Evolutionary conservation across 257 asterid genomes (phyloP), one percentile per base, ranked within the genome.

Genomic region (Mentha longifolia): DNA sequence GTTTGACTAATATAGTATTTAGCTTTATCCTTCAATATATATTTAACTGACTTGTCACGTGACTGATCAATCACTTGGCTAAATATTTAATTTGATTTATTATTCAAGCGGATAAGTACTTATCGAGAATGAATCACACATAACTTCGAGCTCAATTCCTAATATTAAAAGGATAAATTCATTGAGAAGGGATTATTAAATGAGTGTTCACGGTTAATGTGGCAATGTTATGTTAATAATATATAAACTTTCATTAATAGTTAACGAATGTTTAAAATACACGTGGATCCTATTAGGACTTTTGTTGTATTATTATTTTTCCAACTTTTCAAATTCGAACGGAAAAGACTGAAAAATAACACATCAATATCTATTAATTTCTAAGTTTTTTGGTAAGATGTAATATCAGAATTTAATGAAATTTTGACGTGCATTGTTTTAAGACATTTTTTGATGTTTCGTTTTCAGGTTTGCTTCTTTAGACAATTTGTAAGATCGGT

Each of bases 401-500:
- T 67, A 51, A 71, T 39, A 28, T 72, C 62, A 67, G 43, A 68
- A 45, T 37, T 63, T 45, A 39, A 60, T 65, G 37, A 16, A 35
- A 35, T 8, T 50, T 8, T 33, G 51, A 13, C 51, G 13, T 28
- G 14, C 28, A 11, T 3, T 54, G 49, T 37, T 37, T 35, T 50
- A 17, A 9, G 7, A 17, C 16, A n/a, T 41, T 63, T 63, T 9
- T 6, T 3, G 47, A 50, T 41, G 62, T 65, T 13, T 30, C 50
- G 1, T 17, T 76, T 65, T 9, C 86, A 92, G 98, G 92, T 90
- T 65, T 92, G 95, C 75, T 92, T 92, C 79, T 87, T 90, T 50
- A 85, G 97, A 41, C 98, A 92, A 75, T 90, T 92, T 76, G 83
- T 92, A 5, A 85, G 90, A 73, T 92, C 98, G 7, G 97, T 92